A percentile compares a stretch with the other conserved stretches of the same genome.
Evolutionary conservation across 495 filamentous ascomycete species (phyloP).

Genomic region (Extremus antarcticus): DNA sequence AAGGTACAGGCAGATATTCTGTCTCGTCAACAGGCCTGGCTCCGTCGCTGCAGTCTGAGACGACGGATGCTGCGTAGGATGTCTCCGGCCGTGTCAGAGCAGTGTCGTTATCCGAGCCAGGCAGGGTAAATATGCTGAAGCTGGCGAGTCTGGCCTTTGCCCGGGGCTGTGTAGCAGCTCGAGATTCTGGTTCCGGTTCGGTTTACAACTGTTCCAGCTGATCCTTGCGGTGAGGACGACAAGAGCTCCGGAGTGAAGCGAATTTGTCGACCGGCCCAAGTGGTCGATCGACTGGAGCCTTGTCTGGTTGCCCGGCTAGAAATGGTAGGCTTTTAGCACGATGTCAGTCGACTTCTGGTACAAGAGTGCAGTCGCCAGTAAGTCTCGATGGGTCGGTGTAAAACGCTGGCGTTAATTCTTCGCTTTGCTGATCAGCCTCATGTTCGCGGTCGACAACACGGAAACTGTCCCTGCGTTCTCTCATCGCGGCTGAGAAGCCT

Average conservation of each 20-base stretch:
- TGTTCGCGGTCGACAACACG: too few species aligned
- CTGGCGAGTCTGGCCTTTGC: background rate
- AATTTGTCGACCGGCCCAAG: background rate
- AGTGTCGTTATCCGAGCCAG: background rate
- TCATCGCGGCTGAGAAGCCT: too few species aligned
- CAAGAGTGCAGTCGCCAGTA: background rate
- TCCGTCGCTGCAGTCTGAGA: too few species aligned
- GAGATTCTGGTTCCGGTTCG: background rate
- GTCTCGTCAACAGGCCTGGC: too few species aligned
- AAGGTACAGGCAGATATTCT: too few species aligned
- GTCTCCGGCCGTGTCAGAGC: too few species aligned
- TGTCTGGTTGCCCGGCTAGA: background rate
- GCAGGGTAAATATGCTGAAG: background rate
- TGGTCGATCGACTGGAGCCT: background rate
- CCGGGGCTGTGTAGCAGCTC: background rate
- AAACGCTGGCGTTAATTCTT: background rate
- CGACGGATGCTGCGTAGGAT: too few species aligned
- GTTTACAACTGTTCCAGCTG: too few species aligned
- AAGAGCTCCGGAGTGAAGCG: background rate
- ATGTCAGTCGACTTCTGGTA: background rate
- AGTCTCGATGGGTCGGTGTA: background rate
- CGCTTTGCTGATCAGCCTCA: too few species aligned
- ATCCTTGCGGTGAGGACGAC: too few species aligned
- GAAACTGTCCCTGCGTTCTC: too few species aligned
- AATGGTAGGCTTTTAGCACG: background rate